Evolutionary conservation across 2,329 filamentous ascomycete species (phyloP), one percentile per base, ranked within the genome.

Genomic region (Fusarium metavorans): DNA sequence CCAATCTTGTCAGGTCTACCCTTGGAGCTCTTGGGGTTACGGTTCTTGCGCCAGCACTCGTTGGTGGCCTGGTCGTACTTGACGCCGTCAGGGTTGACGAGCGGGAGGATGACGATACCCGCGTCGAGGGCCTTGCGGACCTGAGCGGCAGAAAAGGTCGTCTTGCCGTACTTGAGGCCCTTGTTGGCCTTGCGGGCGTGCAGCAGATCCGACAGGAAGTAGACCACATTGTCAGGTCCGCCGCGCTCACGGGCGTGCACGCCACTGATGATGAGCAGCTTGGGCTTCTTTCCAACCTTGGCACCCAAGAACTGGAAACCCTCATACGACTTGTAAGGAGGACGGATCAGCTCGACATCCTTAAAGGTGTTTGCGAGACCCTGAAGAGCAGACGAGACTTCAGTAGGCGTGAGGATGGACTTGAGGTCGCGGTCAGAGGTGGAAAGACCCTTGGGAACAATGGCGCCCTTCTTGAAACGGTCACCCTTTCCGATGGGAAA

Each of bases 161-260:
- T 85, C 64, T 81, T 82, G 54, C 88, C 89, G 73, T 89, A 91
- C 3, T 80, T 83, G 11, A 91, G 77, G 8, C 88, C 89, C 5
- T 81, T 83, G 25, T 84, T 83, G 37, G 84, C 81, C 75, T 86
- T 84, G 72, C 87, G 84, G 20, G 89, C 89, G 56, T 85, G 84
- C 5, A 91, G 84, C 5, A 91, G 83, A 76, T 91, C 89, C 0
- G 88, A 82, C 34, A 90, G 82, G 81, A 89, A 90, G 83, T 90
- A 90, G 50, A 91, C 80, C 16, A 91, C 82, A 68, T 87, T 84
- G 76, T 91, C 89, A 0, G 89, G 85, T 0, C 85, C 87, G 30
- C 89, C 89, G 11, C 89, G 86, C 80, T 91, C 89, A 27, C 89
- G 87, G 10, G 89, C 87, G 74, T 91, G 89, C 56, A 90, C 85